Evolutionary conservation across 2,329 filamentous ascomycete species (phyloP).

Genomic region (Botrytis byssoidea): DNA sequence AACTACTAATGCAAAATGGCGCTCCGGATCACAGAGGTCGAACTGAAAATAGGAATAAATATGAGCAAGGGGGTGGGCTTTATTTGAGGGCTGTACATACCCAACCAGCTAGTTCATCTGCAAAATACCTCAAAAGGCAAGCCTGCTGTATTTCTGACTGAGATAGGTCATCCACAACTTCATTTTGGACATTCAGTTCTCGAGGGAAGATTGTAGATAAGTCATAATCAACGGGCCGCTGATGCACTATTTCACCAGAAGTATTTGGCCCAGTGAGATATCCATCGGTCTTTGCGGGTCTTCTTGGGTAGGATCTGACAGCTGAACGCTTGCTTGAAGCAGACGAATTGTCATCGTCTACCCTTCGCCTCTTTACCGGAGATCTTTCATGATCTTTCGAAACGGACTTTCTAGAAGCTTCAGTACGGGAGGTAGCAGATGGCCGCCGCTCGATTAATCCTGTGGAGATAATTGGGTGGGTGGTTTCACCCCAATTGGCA

Average conservation of each 20-base stretch:
- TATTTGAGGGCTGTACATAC: constrained; percentile 21
- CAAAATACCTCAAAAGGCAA: constrained; percentile 33
- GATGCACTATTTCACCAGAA: not conserved
- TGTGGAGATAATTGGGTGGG: not conserved
- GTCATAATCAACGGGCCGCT: not conserved
- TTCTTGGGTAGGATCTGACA: constrained; percentile 15
- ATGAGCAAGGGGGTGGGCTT: not conserved
- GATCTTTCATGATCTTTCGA: constrained; percentile 9
- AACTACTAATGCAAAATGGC: constrained; percentile 44
- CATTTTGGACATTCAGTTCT: not conserved
- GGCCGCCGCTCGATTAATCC: not conserved
- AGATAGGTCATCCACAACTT: constrained; percentile 4
- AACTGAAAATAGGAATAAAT: constrained; percentile 33
- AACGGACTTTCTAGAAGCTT: not conserved
- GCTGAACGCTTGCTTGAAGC: constrained; percentile 5
- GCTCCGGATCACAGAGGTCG: constrained; percentile 44
- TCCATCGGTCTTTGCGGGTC: constrained; percentile 5
- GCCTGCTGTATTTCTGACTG: constrained; percentile 28
- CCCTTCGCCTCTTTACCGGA: constrained; percentile 18
- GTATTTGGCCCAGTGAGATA: not conserved
- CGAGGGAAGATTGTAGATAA: not conserved
- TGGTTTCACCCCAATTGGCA: not conserved
- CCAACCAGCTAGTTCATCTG: constrained; percentile 33
- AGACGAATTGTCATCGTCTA: constrained; percentile 16
- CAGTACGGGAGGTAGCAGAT: not conserved